Percentiles rank a stretch among this genome's conserved stretches.
Evolutionary conservation across 768 basidiomycete species (phyloP).

Genomic region (Tulasnella sp.): DNA sequence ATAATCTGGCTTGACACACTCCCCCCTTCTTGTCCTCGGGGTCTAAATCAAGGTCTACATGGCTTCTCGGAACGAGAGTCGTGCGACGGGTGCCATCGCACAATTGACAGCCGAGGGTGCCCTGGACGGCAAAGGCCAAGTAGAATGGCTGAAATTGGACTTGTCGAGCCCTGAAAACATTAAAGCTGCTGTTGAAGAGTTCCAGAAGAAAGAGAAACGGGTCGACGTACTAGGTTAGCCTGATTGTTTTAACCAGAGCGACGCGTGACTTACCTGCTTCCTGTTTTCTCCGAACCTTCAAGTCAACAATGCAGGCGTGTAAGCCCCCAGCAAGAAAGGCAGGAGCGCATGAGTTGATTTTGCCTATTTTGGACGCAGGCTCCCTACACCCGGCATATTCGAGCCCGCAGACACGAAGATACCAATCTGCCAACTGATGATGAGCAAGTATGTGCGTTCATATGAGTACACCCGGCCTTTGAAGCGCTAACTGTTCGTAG

Average conservation of each 20-base stretch:
- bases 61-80: conserved; percentile 42
- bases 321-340: conserved; percentile 36
- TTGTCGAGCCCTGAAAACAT: conserved; percentile 42
- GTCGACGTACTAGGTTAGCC: conserved; percentile 48
- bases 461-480: neutral
- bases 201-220: conserved; percentile 43
- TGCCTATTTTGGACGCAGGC: neutral
- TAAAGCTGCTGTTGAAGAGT: conserved; percentile 43
- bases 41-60: conserved; percentile 38
- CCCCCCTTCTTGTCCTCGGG: neutral
- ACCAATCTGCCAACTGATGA: neutral
- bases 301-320: conserved; percentile 31
- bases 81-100: conserved; percentile 43
- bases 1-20: neutral
- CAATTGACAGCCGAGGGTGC: conserved; percentile 40
- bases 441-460: neutral
- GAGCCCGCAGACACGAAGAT: neutral
- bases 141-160: conserved; percentile 47
- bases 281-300: neutral
- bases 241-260: too few relatives aligned
- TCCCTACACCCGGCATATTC: neutral
- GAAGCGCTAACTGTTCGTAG: conserved; percentile 27
- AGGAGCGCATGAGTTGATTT: neutral
- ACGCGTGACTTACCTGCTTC: neutral
- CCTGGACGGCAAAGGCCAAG: conserved; percentile 39